A percentile compares a stretch with the other conserved stretches of the same genome.
Conservation (phyloP, 306 rosid genomes). For the Biancaea sappan region DNA sequence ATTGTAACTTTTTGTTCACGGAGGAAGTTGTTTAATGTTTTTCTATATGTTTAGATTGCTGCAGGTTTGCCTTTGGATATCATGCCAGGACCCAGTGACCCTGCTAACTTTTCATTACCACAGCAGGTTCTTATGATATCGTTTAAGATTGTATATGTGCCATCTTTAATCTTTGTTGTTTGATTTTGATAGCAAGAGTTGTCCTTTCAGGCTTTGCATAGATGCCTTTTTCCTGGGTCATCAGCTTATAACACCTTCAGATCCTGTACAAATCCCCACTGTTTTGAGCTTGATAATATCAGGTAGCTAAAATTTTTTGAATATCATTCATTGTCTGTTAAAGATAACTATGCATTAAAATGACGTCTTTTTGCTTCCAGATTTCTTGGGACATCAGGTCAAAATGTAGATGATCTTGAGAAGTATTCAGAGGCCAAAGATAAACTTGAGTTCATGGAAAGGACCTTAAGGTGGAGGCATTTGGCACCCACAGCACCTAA, state of each 20-base stretch:
- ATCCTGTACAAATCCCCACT: constrained; percentile 92
- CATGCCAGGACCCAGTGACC: constrained; percentile 94
- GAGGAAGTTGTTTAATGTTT: constrained; percentile 36
- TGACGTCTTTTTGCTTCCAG: constrained; percentile 50
- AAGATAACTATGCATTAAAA: constrained; percentile 23
- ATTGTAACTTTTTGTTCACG: constrained; percentile 10
- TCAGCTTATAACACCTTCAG: constrained; percentile 85
- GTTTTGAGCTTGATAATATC: constrained; percentile 79
- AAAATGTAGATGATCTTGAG: constrained; percentile 87
- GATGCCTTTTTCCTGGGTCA: constrained; percentile 94
- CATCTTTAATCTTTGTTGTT: constrained; percentile 22
- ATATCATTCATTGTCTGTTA: constrained; percentile 23
- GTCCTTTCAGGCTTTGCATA: constrained; percentile 77
- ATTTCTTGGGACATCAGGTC: constrained; percentile 94
- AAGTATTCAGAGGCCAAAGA: constrained; percentile 81
- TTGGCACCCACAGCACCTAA: constrained; percentile 98
- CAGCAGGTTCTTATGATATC: constrained; percentile 75
- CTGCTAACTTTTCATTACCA: constrained; percentile 85
- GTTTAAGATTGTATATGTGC: constrained; percentile 14
- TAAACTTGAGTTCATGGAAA: constrained; percentile 89
- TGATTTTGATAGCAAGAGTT: constrained; percentile 43
- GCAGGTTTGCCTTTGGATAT: constrained; percentile 86
- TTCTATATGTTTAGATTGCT: constrained; percentile 59
- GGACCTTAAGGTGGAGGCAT: constrained; percentile 95
- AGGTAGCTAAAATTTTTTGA: constrained; percentile 51